Base-by-base conservation (phyloP, 2,329 filamentous ascomycete species). In the Microdochium paspali region DNA sequence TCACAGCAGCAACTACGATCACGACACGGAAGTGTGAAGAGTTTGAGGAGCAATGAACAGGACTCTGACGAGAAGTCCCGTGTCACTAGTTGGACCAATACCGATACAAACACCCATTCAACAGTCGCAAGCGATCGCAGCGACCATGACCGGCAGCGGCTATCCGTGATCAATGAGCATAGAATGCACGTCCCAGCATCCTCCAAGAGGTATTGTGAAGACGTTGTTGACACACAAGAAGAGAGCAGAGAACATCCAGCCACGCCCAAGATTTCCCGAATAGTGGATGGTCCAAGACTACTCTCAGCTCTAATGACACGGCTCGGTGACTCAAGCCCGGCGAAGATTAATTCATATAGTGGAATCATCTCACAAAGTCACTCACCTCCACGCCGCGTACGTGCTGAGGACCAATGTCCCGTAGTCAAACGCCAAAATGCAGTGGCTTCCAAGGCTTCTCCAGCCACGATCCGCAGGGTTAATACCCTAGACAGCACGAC, bases 51-150 rank as follows among this genome's bases (percentile, higher is more conserved):
- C 46, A 67, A 69, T 5, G 62, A 61, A 35, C 64, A 63, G 45
- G 57, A 56, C 1, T 67, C 63, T 13, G 74, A 77, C 32, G 74
- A 79, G 20, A 77, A 69, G 53, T 85, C 81, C n/a, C 68, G 84
- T 21, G 78, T 87, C 45, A 87, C 84, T 2, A 89, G 84, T 60
- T 88, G 85, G 85, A 77, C 76, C 4, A 79, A 80, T 51, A 85
- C 84, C 0, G 78, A 76, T 1, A 70, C 72, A 2, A 74, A 74
- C 48, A 80, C 76, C 2, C 73, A 77, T 2, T 63, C 72, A 5
- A 78, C 60, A 49, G 72, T 67, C 49, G 69, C 50, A 46, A 66
- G 52, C 48, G 59, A 47, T 42, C 64, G 49, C 18, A 64, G 58
- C 1, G 72, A 77, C 50, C 65, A 74, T 69, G 69, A 78, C 50